Evolutionary conservation across 768 basidiomycete species (phyloP).

Genomic region (Boletus vinaceobasis): DNA sequence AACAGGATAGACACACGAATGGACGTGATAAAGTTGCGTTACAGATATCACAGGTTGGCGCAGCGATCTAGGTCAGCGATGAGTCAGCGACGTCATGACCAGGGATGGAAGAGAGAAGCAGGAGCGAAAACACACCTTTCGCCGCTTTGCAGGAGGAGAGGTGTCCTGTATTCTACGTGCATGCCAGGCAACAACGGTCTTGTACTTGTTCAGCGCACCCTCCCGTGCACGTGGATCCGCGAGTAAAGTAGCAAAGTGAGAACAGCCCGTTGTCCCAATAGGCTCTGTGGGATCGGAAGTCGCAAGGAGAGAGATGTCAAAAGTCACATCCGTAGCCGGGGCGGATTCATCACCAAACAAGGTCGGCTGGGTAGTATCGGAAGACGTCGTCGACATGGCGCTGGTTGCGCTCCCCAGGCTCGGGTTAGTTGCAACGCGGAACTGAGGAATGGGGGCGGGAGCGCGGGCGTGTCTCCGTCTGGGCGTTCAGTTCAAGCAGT

Average conservation of each 20-base stretch:
- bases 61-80: constrained; percentile 39
- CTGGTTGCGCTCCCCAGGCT: too few relatives aligned
- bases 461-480: background rate
- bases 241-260: constrained; percentile 42
- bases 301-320: constrained; percentile 8
- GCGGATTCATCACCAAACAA: constrained; percentile 27
- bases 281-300: constrained; percentile 13
- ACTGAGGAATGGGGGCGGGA: background rate
- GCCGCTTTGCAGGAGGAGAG: constrained; percentile 52
- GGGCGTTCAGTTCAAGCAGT: background rate
- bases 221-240: constrained; percentile 30
- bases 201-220: constrained; percentile 47
- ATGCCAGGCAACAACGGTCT: constrained; percentile 54
- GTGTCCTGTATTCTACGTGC: constrained; percentile 45
- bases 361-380: constrained; percentile 28
- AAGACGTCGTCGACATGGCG: constrained; percentile 31
- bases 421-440: background rate
- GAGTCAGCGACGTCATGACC: background rate
- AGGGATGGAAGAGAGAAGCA: background rate
- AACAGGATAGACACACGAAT: constrained; percentile 71
- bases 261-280: constrained; percentile 19
- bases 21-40: constrained; percentile 54
- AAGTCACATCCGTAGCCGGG: constrained; percentile 7
- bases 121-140: constrained; percentile 48
- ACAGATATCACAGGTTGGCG: constrained; percentile 66